Evolutionary conservation across 176 grass and related monocot species (phyloP).

Genomic region (Typha latifolia): DNA sequence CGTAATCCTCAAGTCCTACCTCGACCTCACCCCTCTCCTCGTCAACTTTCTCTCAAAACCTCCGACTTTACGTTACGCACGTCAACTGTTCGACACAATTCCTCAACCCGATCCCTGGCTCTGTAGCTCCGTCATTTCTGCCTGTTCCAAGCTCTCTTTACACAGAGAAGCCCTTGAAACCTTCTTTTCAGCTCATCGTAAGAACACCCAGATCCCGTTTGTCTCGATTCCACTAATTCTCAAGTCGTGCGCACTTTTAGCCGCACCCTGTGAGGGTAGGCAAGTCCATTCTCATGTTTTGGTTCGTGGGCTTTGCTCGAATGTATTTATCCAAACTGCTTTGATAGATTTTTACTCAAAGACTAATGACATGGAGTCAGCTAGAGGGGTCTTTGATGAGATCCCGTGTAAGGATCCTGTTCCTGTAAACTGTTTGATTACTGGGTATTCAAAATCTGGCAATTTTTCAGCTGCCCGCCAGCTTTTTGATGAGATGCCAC

Average conservation of each 20-base stretch:
- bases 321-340: conserved; percentile 50
- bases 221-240: conserved; percentile 40
- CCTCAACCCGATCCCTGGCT: conserved; percentile 34
- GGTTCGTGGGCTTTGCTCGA: conserved; percentile 32
- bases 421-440: conserved; percentile 79
- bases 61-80: conserved; percentile 26
- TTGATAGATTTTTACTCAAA: conserved; percentile 90
- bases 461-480: conserved; percentile 36
- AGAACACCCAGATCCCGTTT: conserved; percentile 17
- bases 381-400: conserved; percentile 45
- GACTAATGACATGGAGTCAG: conserved; percentile 42
- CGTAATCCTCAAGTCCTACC: conserved; percentile 35
- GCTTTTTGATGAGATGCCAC: conserved; percentile 61
- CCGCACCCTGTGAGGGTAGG: conserved; percentile 31
- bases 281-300: conserved; percentile 55
- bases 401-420: conserved; percentile 49
- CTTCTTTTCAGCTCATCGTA: conserved; percentile 35
- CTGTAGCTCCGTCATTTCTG: conserved; percentile 32
- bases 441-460: conserved; percentile 57
- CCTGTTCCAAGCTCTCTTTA: conserved; percentile 45
- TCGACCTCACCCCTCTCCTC: conserved; percentile 34
- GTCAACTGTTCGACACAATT: conserved; percentile 58
- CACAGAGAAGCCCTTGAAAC: conserved; percentile 39
- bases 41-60: conserved; percentile 2
- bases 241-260: conserved; percentile 46